Percentiles rank a stretch among this genome's conserved stretches.
phyloP scores from a whole-genome alignment of 805 yeast species.

The Maudiozyma serrabonitensis region DNA sequence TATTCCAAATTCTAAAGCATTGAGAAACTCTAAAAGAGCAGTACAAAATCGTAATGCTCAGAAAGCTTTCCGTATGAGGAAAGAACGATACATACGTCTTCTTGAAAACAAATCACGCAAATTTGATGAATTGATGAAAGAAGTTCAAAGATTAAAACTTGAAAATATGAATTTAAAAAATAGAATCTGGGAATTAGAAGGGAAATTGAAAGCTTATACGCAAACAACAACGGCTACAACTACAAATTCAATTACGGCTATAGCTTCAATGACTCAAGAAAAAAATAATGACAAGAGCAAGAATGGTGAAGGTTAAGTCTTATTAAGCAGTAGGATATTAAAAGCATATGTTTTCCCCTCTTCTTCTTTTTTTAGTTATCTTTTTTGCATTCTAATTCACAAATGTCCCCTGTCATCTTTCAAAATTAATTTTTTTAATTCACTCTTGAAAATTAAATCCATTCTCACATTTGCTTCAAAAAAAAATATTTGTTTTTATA shows the following conservation, averaged over 20 bases:
- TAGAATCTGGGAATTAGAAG: constrained; percentile 3
- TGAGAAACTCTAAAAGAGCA: constrained; percentile 60
- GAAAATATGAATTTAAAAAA: constrained; percentile 5
- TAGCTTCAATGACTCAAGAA: neutral
- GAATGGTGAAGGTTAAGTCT: neutral
- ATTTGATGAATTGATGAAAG: constrained; percentile 49
- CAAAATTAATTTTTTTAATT: too few relatives aligned
- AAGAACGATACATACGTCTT: constrained; percentile 70
- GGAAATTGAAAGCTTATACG: constrained; percentile 1
- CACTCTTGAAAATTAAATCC: too few relatives aligned
- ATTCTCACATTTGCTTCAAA: too few relatives aligned
- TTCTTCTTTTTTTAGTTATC: too few relatives aligned
- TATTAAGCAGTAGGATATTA: neutral
- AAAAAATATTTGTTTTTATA: too few relatives aligned
- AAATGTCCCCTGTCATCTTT: too few relatives aligned
- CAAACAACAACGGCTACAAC: neutral
- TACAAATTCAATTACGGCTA: neutral
- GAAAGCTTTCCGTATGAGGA: constrained; percentile 77
- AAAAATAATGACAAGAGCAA: neutral
- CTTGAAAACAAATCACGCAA: constrained; percentile 61
- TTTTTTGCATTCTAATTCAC: too few relatives aligned
- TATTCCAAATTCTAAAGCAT: neutral
- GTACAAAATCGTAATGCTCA: constrained; percentile 88
- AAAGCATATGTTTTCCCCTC: too few relatives aligned
- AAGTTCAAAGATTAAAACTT: constrained; percentile 16